Base-by-base conservation (phyloP, 208 protist genomes). In the Naegleria fowleri region DNA sequence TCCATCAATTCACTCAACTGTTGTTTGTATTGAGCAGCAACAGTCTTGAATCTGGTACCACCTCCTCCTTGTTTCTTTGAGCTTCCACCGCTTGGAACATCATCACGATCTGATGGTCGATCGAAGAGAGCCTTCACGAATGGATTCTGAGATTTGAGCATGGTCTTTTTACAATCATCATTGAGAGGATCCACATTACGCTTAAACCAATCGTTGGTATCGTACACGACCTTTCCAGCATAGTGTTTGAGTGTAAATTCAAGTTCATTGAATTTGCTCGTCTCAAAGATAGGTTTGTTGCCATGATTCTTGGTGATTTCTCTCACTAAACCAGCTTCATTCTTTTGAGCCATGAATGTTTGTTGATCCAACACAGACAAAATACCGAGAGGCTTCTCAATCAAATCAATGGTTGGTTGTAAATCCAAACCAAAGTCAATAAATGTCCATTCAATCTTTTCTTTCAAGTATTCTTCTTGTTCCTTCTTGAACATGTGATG, bases 131-230 rank as follows among this genome's bases (percentile, higher is more conserved):
- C 67, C 29, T 79, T 79, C 19, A 79, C 29, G 29, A 79, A 79
- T 15, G 16, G 16, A 79, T 36, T 36, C 9, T 19, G 9, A 33
- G 67, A 79, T 79, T 79, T 25, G 5, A 36, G 3, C 79, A 85
- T 85, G 15, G 38, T 29, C n/a, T 85, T 41, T 43, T 39, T 85
- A 85, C n/a, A 43, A 85, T 85, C 36, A 39, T 43, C n/a, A 25
- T 85, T 39, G 5, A 96, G 58, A 19, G 95, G 94, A 91, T 96
- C 95, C n/a, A 92, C 95, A 79, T 96, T 96, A 83, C 96, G 97
- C n/a, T 95, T 92, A n/a, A 95, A 55, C 90, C 95, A 97, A 55
- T 92, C 94, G n/a, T 67, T 41, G 25, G 90, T 92, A 5, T 96
- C 86, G 84, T 96, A 96, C 33, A 90, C 88, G 22, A 96, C 95